Conservation (phyloP, 176 grass and related monocot genomes). For the Ampelocalamus luodianensis region DNA sequence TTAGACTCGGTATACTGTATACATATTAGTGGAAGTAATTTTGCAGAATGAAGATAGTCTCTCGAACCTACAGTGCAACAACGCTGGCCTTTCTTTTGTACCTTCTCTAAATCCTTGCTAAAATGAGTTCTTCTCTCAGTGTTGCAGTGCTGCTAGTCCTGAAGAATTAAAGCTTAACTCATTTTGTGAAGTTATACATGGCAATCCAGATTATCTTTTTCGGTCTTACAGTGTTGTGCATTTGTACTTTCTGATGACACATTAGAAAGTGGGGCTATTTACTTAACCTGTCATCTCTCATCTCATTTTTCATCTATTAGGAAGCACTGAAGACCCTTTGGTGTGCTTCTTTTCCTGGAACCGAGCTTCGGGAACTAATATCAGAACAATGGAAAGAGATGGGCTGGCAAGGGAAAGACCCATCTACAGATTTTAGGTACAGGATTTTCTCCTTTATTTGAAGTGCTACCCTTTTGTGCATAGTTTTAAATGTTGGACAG, state of each 20-base stretch:
- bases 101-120: background rate
- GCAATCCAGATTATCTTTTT: slow-evolving; percentile 22
- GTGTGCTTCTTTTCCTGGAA: slow-evolving; percentile 81
- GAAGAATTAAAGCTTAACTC: slow-evolving; percentile 12
- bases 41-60: slow-evolving; percentile 6
- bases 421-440: slow-evolving; percentile 99
- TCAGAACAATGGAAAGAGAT: slow-evolving; percentile 99
- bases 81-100: background rate
- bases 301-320: slow-evolving; percentile 48
- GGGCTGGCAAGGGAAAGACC: slow-evolving; percentile 99
- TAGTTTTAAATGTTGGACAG: too few relatives aligned
- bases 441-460: background rate
- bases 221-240: background rate
- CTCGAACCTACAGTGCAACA: background rate
- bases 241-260: background rate
- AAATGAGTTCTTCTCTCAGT: background rate
- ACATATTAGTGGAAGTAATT: background rate
- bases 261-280: slow-evolving; percentile 14
- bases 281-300: slow-evolving; percentile 10
- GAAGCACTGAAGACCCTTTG: slow-evolving; percentile 82
- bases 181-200: slow-evolving; percentile 7
- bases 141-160: background rate
- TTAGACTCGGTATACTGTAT: background rate
- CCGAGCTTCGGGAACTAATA: slow-evolving; percentile 71
- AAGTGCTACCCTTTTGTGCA: background rate